A percentile compares a stretch with the other conserved stretches of the same genome.
These are phyloP conservation scores for Fusarium sp. DNA, from an alignment of 2,329 filamentous ascomycete genomes.

Conservation along the genomic window DNA sequence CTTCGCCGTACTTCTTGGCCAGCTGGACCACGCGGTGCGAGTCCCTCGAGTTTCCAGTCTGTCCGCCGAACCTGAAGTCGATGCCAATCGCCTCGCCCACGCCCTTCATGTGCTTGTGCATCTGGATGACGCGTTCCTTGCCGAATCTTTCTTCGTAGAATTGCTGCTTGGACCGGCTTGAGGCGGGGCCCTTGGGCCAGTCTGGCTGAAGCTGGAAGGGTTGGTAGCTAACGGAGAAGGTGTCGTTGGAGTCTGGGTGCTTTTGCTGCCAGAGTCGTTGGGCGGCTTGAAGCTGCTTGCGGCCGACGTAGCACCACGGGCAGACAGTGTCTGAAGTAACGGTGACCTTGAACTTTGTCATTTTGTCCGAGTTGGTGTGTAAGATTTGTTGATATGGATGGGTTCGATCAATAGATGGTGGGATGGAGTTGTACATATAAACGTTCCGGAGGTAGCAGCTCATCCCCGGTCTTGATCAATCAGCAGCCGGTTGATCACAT, in stretches of 20 bases:
- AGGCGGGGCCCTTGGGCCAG: constrained; percentile 45
- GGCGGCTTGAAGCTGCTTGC: constrained; percentile 59
- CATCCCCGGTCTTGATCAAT: constrained; percentile 13
- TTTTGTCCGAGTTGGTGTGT: constrained; percentile 49
- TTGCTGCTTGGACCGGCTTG: constrained; percentile 51
- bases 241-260: constrained; percentile 67
- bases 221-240: constrained; percentile 61
- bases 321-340: constrained; percentile 64
- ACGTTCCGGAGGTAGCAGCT: constrained; percentile 6
- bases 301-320: constrained; percentile 65
- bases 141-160: constrained; percentile 68
- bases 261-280: constrained; percentile 55
- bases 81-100: constrained; percentile 54
- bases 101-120: constrained; percentile 46
- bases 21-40: constrained; percentile 73
- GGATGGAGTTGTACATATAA: constrained; percentile 4
- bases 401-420: background rate
- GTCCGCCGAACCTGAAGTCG: constrained; percentile 70
- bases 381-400: constrained; percentile 1
- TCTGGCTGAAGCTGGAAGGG: constrained; percentile 59
- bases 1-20: constrained; percentile 60
- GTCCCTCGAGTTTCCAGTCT: constrained; percentile 81
- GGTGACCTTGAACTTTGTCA: constrained; percentile 68
- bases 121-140: constrained; percentile 62
- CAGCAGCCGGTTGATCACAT: constrained; percentile 28